These are phyloP conservation scores for Elsinoe necatrix DNA, from an alignment of 2,329 filamentous ascomycete species.

Conservation along the genomic window DNA sequence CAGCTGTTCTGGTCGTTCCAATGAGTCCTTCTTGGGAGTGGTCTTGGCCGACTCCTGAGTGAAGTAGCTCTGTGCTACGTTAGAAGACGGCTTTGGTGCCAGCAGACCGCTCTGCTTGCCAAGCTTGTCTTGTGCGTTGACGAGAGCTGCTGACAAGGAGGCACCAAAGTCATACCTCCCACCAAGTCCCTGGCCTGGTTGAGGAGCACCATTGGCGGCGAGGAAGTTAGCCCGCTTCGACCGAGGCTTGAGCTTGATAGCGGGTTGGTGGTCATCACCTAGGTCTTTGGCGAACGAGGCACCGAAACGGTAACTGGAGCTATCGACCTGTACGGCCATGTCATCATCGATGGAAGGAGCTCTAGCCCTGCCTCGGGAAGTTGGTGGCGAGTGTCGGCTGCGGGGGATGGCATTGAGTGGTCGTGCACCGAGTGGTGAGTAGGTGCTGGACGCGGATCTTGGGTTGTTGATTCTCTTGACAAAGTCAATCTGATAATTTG, in stretches of 20 bases:
- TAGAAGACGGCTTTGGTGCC: conserved; percentile 18
- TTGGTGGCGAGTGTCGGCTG: conserved; percentile 41
- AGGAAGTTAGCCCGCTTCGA: conserved; percentile 51
- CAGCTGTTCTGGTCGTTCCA: conserved; percentile 44
- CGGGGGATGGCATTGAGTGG: conserved; percentile 45
- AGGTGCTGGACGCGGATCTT: conserved; percentile 32
- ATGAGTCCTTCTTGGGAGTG: conserved; percentile 30
- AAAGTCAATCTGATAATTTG: conserved; percentile 95
- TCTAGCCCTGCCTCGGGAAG: conserved; percentile 27
- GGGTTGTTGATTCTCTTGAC: conserved; percentile 59
- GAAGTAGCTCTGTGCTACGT: conserved; percentile 17
- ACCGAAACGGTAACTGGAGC: conserved; percentile 35
- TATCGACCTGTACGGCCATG: conserved; percentile 53
- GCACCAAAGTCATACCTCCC: conserved; percentile 93
- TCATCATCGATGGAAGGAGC: conserved; percentile 56
- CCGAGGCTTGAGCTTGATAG: conserved; percentile 62
- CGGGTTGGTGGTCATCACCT: conserved; percentile 48
- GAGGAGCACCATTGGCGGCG: conserved; percentile 43
- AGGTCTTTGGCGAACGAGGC: conserved; percentile 36
- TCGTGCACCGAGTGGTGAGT: conserved; percentile 32
- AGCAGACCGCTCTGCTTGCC: conserved; percentile 47
- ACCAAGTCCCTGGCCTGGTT: conserved; percentile 57
- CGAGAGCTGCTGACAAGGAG: conserved; percentile 77
- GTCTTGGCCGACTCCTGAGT: conserved; percentile 33
- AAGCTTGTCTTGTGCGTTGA: conserved; percentile 58